Evolutionary conservation across 805 yeast species (phyloP), one percentile per base, ranked within the genome.

Genomic region (Wickerhamiella musiphila): DNA sequence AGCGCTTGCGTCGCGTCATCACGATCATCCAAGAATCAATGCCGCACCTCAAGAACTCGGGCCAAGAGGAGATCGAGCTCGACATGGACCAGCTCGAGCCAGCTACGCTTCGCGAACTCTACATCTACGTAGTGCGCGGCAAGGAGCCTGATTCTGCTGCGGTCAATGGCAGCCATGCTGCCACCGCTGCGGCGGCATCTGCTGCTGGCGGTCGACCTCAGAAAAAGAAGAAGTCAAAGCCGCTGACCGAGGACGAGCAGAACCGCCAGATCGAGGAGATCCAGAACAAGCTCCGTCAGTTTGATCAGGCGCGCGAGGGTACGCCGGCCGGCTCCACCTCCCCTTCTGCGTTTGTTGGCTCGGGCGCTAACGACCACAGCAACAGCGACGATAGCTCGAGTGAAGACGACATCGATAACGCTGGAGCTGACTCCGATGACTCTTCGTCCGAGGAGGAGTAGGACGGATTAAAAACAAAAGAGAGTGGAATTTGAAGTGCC

Each of bases 21-120:
- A 70, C 77, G 32, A 82, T 90, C 40, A 82, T 90, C 43, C 77
- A 77, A 48, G 90, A 78, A 52, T 65, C 73, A 32, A 62, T 74
- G 66, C 73, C 73, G 4, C 78, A 69, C 38, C 62, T 67, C 44
- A 65, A 53, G 45, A 61, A 48, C 43, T 56, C 51, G 45, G 67
- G 64, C 37, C 86, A 82, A 46, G 96, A 86, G 36, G 96, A 90
- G 60, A 90, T 90, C 39, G 98, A 90, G 61, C 66, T 90, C 38
- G 98, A 90, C 55, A 78, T 90, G 73, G 95, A 90, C 52, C 77
- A 77, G 55, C 65, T 90, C 44, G 94, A 81, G 46, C 82, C 81
- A 42, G 60, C 69, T 26, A 84, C 95, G 1, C 66, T 86, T 34
- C 58, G 79, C 51, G 78, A 79, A 48, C 61, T 90, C 40, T 86